Percentiles rank a stretch among this genome's conserved stretches.
Evolutionary conservation across 2,329 filamentous ascomycete species (phyloP).

Genomic region (Proliferodiscus dingleyae): DNA sequence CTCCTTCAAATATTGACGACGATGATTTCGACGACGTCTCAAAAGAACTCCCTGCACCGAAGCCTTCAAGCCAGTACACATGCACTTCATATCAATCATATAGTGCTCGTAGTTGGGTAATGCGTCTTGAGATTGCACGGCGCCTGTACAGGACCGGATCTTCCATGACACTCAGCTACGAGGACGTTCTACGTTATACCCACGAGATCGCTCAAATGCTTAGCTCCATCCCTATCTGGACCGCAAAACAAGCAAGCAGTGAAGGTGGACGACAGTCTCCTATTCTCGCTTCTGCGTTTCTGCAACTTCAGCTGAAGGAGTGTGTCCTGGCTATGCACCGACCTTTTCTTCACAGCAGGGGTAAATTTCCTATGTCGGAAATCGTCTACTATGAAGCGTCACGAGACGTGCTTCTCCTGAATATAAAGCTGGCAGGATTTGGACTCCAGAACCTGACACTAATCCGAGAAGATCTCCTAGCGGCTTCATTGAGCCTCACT

Average conservation of each 20-base stretch:
- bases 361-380: constrained; percentile 58
- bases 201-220: constrained; percentile 58
- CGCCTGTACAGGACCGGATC: constrained; percentile 39
- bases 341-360: constrained; percentile 54
- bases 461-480: constrained; percentile 54
- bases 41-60: constrained; percentile 46
- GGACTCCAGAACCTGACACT: constrained; percentile 56
- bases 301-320: constrained; percentile 56
- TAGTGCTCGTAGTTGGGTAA: constrained; percentile 49
- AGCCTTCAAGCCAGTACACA: constrained; percentile 49
- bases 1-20: constrained; percentile 54
- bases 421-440: constrained; percentile 55
- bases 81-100: constrained; percentile 55
- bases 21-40: constrained; percentile 48
- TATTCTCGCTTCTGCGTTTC: constrained; percentile 52
- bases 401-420: constrained; percentile 56
- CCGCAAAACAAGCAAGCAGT: constrained; percentile 36
- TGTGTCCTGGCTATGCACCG: constrained; percentile 59
- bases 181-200: constrained; percentile 56
- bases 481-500: constrained; percentile 56
- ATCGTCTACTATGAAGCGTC: constrained; percentile 60
- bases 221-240: constrained; percentile 55
- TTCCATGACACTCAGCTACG: constrained; percentile 52
- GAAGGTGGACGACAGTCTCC: too few relatives aligned
- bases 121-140: constrained; percentile 43